Conservation (phyloP, 495 filamentous ascomycete species). For the Glutinoglossum americanum region DNA sequence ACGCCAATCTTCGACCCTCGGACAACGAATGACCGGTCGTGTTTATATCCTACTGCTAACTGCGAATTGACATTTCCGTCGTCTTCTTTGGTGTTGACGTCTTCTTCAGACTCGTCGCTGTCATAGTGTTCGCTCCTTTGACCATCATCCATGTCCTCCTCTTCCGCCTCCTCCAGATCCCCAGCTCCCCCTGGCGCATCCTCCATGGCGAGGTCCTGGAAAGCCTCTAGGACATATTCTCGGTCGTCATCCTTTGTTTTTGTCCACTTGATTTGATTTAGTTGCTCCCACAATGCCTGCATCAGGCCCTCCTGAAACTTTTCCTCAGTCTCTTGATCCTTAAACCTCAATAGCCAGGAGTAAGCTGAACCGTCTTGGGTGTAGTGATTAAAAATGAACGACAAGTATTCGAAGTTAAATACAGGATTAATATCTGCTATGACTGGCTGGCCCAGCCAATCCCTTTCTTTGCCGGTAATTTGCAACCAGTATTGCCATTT, state of each 20-base stretch:
- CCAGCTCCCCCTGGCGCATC: constrained; percentile 37
- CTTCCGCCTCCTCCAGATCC: constrained; percentile 36
- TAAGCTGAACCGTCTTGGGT: constrained; percentile 70
- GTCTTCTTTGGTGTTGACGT: constrained; percentile 43
- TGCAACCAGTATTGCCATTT: constrained; percentile 94
- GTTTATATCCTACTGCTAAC: constrained; percentile 94
- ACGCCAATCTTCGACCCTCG: constrained; percentile 95
- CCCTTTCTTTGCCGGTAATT: constrained; percentile 49
- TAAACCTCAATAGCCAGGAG: constrained; percentile 90
- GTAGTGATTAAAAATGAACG: constrained; percentile 98
- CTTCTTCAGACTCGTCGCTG: constrained; percentile 76
- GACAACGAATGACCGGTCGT: constrained; percentile 91
- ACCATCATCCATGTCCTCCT: constrained; percentile 38
- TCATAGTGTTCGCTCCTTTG: constrained; percentile 67
- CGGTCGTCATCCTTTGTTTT: constrained; percentile 81
- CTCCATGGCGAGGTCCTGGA: constrained; percentile 86
- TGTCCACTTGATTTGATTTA: constrained; percentile 85
- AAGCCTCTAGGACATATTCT: constrained; percentile 88
- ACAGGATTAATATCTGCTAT: constrained; percentile 87
- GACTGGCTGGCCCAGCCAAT: constrained; percentile 78
- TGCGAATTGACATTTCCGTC: constrained; percentile 86
- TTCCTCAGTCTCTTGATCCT: constrained; percentile 56
- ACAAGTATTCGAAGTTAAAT: constrained; percentile 95
- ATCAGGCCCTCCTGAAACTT: constrained; percentile 85
- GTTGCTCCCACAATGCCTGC: constrained; percentile 89